Percentiles rank a stretch among this genome's conserved stretches.
phyloP scores from a whole-genome alignment of 495 filamentous ascomycete genomes.

The Aspergillus homomorphus region DNA sequence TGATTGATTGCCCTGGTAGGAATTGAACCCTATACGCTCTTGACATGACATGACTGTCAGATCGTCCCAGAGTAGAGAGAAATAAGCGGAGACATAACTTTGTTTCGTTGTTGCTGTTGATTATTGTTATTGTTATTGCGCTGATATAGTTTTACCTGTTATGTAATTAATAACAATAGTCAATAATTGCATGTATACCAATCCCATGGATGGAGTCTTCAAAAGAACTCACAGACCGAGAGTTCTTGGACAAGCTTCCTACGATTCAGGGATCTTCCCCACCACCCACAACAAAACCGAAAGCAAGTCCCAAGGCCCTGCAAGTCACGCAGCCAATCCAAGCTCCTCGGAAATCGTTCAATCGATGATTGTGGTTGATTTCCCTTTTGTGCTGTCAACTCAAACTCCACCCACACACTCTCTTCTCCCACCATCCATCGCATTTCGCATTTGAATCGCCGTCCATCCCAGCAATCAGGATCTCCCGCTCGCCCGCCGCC shows the following conservation, averaged over 20 bases:
- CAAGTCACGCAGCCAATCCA: conserved; percentile 6
- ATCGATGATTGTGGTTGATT: too few species aligned
- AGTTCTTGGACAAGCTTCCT: conserved; percentile 26
- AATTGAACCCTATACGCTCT: not conserved
- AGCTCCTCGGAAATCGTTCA: conserved; percentile 11
- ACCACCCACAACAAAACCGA: not conserved
- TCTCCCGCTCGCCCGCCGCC: conserved; percentile 10
- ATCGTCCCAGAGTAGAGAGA: not conserved
- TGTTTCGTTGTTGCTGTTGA: not conserved
- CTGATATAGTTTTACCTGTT: too few species aligned
- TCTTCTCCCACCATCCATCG: not conserved
- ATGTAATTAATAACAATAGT: not conserved
- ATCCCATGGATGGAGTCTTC: not conserved
- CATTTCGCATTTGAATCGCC: not conserved
- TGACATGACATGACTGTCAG: not conserved
- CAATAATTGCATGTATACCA: not conserved
- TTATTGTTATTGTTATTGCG: too few species aligned
- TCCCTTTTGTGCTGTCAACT: too few species aligned
- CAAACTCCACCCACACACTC: not conserved
- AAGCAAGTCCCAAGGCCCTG: conserved; percentile 11
- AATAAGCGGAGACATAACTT: not conserved
- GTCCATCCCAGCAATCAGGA: conserved; percentile 19
- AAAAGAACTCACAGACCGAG: conserved; percentile 7
- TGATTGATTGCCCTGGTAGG: not conserved
- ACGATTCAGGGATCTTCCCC: conserved; percentile 20